Percentiles rank a stretch among this genome's conserved stretches.
phyloP scores from a whole-genome alignment of 2,329 filamentous ascomycete species.

The Colletotrichum sp. region DNA sequence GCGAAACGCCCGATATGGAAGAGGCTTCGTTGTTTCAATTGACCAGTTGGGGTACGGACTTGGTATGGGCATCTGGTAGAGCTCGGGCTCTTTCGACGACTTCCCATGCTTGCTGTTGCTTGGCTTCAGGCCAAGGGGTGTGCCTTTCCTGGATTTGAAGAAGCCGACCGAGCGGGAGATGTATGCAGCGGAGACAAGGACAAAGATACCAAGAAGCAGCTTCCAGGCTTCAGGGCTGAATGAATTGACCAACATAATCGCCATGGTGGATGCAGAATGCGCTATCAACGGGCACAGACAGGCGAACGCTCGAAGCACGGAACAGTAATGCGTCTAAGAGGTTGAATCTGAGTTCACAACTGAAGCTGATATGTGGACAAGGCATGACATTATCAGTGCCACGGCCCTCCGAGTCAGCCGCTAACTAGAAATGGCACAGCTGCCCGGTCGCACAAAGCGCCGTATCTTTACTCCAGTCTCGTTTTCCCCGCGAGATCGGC shows the following conservation, averaged over 20 bases:
- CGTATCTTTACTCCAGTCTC: background rate
- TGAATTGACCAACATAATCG: background rate
- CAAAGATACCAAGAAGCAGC: background rate
- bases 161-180: background rate
- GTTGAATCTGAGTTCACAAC: background rate
- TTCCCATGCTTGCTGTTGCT: background rate
- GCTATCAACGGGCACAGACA: background rate
- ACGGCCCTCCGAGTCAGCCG: background rate
- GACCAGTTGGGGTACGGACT: constrained; percentile 72
- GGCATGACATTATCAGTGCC: background rate
- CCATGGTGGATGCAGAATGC: background rate
- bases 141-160: background rate
- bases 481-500: constrained; percentile 8
- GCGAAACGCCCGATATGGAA: constrained; percentile 80
- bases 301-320: background rate
- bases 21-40: constrained; percentile 69
- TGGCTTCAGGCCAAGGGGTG: background rate
- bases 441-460: background rate
- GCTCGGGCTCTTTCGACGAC: background rate
- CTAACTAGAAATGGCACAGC: background rate
- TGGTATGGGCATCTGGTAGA: constrained; percentile 65
- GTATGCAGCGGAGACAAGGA: background rate
- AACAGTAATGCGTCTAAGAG: background rate
- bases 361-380: background rate
- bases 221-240: background rate